These are phyloP conservation scores for Aureobasidium subglaciale DNA, from an alignment of 2,329 filamentous ascomycete species.

Conservation along the genomic window DNA sequence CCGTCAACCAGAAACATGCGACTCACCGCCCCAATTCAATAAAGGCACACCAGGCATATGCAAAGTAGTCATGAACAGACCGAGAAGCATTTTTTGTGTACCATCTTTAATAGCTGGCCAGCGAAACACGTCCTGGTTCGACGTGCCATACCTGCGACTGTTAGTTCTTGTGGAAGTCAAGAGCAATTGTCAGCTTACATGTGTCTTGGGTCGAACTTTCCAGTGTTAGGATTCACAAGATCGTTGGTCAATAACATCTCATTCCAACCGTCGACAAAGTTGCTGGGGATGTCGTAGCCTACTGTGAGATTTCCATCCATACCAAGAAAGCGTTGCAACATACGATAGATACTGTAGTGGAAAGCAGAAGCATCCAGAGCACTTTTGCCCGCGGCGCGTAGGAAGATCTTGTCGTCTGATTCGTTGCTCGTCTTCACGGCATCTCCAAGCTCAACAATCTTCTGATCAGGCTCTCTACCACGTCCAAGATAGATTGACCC, in stretches of 20 bases:
- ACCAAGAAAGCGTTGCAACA: conserved; percentile 53
- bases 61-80: conserved; percentile 53
- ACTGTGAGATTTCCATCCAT: conserved; percentile 51
- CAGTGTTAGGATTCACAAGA: conserved; percentile 53
- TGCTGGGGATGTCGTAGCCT: conserved; percentile 33
- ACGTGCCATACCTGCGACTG: conserved; percentile 43
- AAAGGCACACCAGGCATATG: conserved; percentile 55
- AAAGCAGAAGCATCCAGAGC: conserved; percentile 56
- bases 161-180: background rate
- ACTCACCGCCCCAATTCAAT: conserved; percentile 47
- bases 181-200: conserved; percentile 31
- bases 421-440: conserved; percentile 45
- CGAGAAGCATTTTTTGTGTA: conserved; percentile 50
- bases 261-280: conserved; percentile 50
- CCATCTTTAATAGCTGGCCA: conserved; percentile 55
- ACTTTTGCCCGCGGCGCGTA: conserved; percentile 46
- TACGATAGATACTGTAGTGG: conserved; percentile 56
- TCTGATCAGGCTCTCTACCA: conserved; percentile 50
- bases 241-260: conserved; percentile 53
- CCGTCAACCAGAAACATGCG: background rate
- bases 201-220: conserved; percentile 56
- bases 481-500: conserved; percentile 55
- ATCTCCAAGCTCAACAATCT: conserved; percentile 38
- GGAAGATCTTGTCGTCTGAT: conserved; percentile 35
- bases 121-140: conserved; percentile 60